A percentile compares a stretch with the other conserved stretches of the same genome.
Evolutionary conservation across 495 filamentous ascomycete species (phyloP).

Genomic region (Podospora didyma): DNA sequence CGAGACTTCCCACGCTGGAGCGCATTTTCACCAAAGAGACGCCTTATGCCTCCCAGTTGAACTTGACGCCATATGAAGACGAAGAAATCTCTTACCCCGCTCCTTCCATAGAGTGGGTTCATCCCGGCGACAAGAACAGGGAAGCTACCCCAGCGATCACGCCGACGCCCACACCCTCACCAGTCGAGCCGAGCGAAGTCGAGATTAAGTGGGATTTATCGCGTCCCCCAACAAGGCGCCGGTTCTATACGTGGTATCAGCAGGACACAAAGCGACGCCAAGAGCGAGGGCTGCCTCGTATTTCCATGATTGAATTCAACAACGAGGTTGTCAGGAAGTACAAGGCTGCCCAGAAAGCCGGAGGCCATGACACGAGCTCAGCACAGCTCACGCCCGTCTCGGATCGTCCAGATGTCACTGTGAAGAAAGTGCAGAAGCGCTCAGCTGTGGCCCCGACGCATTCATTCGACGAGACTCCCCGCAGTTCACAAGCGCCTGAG

Average conservation of each 20-base stretch:
- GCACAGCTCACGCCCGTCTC: not conserved
- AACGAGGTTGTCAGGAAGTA: slow-evolving; percentile 17
- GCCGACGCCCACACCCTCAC: slow-evolving; percentile 13
- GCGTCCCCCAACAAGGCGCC: slow-evolving; percentile 11
- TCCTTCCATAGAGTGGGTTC: slow-evolving; percentile 23
- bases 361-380: not conserved
- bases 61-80: slow-evolving; percentile 20
- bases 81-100: slow-evolving; percentile 23
- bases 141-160: slow-evolving; percentile 11
- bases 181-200: not conserved
- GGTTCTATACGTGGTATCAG: slow-evolving; percentile 19
- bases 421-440: slow-evolving; percentile 4
- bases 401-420: not conserved
- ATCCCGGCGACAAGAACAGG: slow-evolving; percentile 9
- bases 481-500: slow-evolving; percentile 13
- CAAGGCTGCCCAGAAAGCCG: slow-evolving; percentile 10
- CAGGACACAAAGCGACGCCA: slow-evolving; percentile 14
- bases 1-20: slow-evolving; percentile 15
- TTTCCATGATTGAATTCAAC: slow-evolving; percentile 20
- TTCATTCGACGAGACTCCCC: slow-evolving; percentile 7
- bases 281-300: slow-evolving; percentile 13
- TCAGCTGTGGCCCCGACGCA: not conserved
- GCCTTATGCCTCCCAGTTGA: slow-evolving; percentile 16
- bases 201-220: slow-evolving; percentile 19
- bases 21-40: slow-evolving; percentile 15